These are phyloP conservation scores for Selaginella moellendorffii DNA, from an alignment of 75 land plant genomes.

Conservation along the genomic window DNA sequence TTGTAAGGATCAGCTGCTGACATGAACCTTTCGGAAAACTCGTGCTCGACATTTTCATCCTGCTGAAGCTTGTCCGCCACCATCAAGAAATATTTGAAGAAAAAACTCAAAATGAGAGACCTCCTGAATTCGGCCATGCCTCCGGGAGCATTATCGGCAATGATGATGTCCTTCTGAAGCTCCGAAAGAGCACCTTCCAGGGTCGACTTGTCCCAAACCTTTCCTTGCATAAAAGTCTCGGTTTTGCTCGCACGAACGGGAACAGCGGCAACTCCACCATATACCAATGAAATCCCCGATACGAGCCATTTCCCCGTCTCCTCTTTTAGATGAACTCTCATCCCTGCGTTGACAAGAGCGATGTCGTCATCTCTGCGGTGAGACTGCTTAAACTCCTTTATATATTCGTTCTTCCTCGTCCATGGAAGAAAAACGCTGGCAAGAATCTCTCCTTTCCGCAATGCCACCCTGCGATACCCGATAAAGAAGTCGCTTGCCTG, in stretches of 20 bases:
- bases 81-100: constrained; percentile 78
- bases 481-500: constrained; percentile 64
- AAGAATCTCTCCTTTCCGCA: constrained; percentile 51
- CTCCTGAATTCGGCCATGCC: constrained; percentile 89
- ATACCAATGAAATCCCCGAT: constrained; percentile 59
- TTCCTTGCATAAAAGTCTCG: constrained; percentile 49
- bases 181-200: constrained; percentile 32
- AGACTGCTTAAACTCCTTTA: constrained; percentile 99
- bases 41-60: constrained; percentile 22
- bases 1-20: constrained; percentile 47
- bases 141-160: constrained; percentile 80
- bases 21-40: constrained; percentile 34
- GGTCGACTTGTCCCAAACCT: constrained; percentile 45
- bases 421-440: constrained; percentile 74
- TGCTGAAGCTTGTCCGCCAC: constrained; percentile 45
- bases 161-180: constrained; percentile 43
- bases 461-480: constrained; percentile 79
- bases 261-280: constrained; percentile 87
- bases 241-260: constrained; percentile 49
- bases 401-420: constrained; percentile 67
- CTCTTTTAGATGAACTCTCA: constrained; percentile 53
- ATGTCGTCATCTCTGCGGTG: constrained; percentile 98
- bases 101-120: constrained; percentile 73
- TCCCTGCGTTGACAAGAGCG: constrained; percentile 96
- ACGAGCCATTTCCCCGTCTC: constrained; percentile 36